Base-by-base conservation (phyloP, 2,329 filamentous ascomycete species). In the Exophiala viscosa region DNA sequence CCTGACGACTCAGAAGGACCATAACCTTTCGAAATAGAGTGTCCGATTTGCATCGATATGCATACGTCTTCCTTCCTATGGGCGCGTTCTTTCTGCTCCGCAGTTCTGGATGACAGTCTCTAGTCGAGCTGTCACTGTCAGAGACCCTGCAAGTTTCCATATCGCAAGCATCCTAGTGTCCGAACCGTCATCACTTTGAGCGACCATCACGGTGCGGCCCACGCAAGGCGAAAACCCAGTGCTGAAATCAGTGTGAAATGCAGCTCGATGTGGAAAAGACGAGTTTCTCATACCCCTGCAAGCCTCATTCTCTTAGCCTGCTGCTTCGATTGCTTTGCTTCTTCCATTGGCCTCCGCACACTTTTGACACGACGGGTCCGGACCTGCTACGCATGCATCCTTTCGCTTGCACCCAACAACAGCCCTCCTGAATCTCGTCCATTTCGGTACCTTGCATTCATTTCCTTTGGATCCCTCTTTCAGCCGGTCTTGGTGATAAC, bases 401-500 rank as follows among this genome's bases (percentile, higher is more conserved):
- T 50, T 50, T 58, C 55, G 55, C 55, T 58, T 55, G 23, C 47
- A 35, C 38, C 41, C 51, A 46, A 42, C 54, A 50, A 39, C 35
- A 39, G 38, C 40, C 49, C 51, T 58, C 55, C 55, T 57, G 54
- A 57, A 56, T 41, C 47, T 43, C 50, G 45, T 15, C 32, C 43
- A 39, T 36, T 48, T 43, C 34, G 34, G 17, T 35, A 42, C 20
- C 40, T 42, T 42, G 40, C 40, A 42, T 42, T 42, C 18, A 42
- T 42, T 42, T 18, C 40, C 20, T n/a, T n/a, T 42, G 18, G 14
- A 23, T 31, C 40, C 40, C 20, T 42, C n/a, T n/a, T 42, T 42
- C 18, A 31, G 40, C 17, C 28, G 4, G 20, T 42, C 20, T 31
- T 8, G 20, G 40, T 42, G 40, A 42, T 42, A 42, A 31, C 40